Base-by-base conservation (phyloP, 1,139 yeast species). In the Blastobotrys ciferrii region DNA sequence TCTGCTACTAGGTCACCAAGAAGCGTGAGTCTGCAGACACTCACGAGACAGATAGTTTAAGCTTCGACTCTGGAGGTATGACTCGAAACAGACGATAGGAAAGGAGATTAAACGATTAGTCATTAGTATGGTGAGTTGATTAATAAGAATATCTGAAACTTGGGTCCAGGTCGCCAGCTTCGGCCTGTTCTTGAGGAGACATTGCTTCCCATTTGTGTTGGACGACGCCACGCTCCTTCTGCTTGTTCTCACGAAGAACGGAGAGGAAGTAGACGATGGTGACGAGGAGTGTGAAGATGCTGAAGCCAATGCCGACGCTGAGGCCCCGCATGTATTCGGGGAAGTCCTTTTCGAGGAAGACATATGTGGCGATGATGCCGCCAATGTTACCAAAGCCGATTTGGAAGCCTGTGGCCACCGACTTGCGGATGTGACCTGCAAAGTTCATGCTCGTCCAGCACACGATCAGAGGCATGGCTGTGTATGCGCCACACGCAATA, bases 351-450 rank as follows among this genome's bases (percentile, higher is more conserved):
- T 74, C 59, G 45, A 81, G 71, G 70, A 80, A 84, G 23, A 82
- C 69, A 60, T 75, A 84, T 1, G 89, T 80, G 28, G 91, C 73
- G 53, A 85, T 77, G 61, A 85, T 85, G 60, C 92, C 94, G 53
- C 94, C 94, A 61, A 84, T 82, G 67, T 86, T 85, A 54, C 92
- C 94, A 63, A 84, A 84, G 1, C 92, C 94, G 57, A 86, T 78
- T 60, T 82, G 86, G 75, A 82, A 81, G 1, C 87, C 88, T 14
- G 88, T 79, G 46, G 87, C 87, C 17, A 84, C 83, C 31, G 85
- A 74, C 57, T 83, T 81, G 64, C 91, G 74, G 49, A 80, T 69
- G 62, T 84, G 91, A 33, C 91, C 88, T 7, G 84, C 80, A 56
- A 79, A 77, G 61, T 83, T 83, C 62, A 84, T 73, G 13, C 84